These are phyloP conservation scores for Trichoderma sp. DNA, from an alignment of 2,329 filamentous ascomycete species.

Conservation along the genomic window DNA sequence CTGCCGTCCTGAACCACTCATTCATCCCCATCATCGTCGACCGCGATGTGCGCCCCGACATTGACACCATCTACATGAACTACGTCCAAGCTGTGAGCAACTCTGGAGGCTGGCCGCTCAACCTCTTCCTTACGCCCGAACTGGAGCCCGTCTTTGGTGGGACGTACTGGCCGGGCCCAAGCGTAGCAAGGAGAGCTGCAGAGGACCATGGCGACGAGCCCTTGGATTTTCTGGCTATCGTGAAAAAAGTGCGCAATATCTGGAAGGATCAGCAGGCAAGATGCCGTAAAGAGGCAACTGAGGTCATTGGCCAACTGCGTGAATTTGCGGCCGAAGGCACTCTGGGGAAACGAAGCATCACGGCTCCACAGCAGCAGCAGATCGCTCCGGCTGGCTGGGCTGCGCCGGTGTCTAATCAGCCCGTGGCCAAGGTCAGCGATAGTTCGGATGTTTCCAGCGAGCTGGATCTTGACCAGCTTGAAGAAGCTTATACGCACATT, in stretches of 20 bases:
- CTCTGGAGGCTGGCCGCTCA: conserved; percentile 90
- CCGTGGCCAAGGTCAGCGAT: conserved; percentile 33
- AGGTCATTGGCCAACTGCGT: conserved; percentile 78
- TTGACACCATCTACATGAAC: conserved; percentile 98
- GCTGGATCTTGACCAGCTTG: conserved; percentile 85
- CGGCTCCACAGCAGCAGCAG: conserved; percentile 37
- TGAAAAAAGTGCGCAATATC: conserved; percentile 73
- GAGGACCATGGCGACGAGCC: conserved; percentile 58
- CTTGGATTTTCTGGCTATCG: conserved; percentile 79
- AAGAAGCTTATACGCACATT: conserved; percentile 85
- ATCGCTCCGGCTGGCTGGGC: conserved; percentile 40
- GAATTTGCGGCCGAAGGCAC: conserved; percentile 91
- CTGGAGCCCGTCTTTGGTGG: conserved; percentile 94
- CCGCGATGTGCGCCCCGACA: conserved; percentile 88
- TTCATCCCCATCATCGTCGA: conserved; percentile 95
- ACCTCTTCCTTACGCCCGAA: conserved; percentile 93
- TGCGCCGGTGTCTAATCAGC: conserved; percentile 38
- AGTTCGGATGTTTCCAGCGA: conserved; percentile 60
- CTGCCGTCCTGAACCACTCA: conserved; percentile 77
- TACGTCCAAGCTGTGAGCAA: conserved; percentile 93
- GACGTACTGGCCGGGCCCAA: conserved; percentile 91
- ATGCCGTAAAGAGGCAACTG: conserved; percentile 80
- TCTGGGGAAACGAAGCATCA: conserved; percentile 52
- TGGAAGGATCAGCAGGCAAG: conserved; percentile 86
- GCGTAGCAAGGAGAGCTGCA: conserved; percentile 49